Evolutionary conservation across 768 basidiomycete species (phyloP).

Genomic region (Rhodotorula babjevae): DNA sequence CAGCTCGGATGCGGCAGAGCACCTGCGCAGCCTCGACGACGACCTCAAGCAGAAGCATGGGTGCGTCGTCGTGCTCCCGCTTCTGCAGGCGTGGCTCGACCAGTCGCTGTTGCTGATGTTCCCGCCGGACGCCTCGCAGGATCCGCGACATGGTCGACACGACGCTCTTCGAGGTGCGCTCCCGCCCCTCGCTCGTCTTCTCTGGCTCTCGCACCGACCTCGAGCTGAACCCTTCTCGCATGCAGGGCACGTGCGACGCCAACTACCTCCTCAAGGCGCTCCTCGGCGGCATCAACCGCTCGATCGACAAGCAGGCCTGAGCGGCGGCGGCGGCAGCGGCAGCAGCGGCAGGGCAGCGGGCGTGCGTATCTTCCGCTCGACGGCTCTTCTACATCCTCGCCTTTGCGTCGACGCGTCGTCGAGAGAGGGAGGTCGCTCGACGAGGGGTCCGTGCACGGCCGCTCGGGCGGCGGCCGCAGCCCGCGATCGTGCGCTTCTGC

Average conservation of each 20-base stretch:
- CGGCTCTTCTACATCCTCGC: too few species aligned
- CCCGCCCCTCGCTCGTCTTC: not conserved
- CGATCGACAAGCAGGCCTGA: conserved; percentile 1
- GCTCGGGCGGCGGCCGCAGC: too few species aligned
- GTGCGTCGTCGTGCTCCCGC: not conserved
- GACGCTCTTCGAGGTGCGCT: conserved; percentile 18
- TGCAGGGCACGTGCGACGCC: not conserved
- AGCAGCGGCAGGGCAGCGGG: too few species aligned
- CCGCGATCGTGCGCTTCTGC: too few species aligned
- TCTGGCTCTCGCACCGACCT: not conserved
- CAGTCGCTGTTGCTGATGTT: too few species aligned
- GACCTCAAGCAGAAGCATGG: conserved; percentile 24
- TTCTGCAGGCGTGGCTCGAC: too few species aligned
- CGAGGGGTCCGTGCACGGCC: too few species aligned
- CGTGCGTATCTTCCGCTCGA: too few species aligned
- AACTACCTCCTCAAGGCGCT: conserved; percentile 35
- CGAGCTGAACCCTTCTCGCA: too few species aligned
- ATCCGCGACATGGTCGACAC: conserved; percentile 40
- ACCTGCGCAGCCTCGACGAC: conserved; percentile 17
- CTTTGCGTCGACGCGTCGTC: too few species aligned
- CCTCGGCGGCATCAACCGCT: conserved; percentile 27
- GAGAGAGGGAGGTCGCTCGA: too few species aligned
- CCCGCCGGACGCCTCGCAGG: not conserved
- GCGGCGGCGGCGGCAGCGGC: too few species aligned
- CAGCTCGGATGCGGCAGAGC: conserved; percentile 6